Base-by-base conservation (phyloP, 129 eudicot species). In the Saussurea involucrata region DNA sequence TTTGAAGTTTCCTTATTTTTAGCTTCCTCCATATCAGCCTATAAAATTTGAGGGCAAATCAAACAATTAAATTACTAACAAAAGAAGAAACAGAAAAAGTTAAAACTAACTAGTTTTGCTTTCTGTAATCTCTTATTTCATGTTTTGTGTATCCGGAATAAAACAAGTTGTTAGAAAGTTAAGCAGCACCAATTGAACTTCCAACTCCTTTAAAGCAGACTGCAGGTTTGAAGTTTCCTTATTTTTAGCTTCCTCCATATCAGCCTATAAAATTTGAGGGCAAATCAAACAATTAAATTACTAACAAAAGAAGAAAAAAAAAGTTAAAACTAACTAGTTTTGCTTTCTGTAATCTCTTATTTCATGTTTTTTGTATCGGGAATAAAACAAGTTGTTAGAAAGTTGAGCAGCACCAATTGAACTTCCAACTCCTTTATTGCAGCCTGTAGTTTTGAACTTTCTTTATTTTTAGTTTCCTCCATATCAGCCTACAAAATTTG, bases 401-500 rank as follows among this genome's bases (percentile, higher is more conserved):
- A 66, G 53, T 31, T 66, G 66, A 46, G 73, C 33, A 66, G 73
- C 80, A 76, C 80, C 81, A 76, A 67, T 67, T 76, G 85, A 71
- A 69, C 72, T 68, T 74, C 76, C 87, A 87, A 76, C 75, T 88
- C 87, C 58, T 83, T 80, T 58, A 90, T 63, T 63, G 91, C 82
- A 72, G 86, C 68, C 76, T 86, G 89, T 66, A 91, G 63, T 63
- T 65, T 75, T 63, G 89, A 66, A 21, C 13, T 89, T 66, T 89
- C 95, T 61, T 82, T 87, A 42, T 44, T 73, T 74, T 85, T 87
- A 21, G 89, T 89, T 80, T 89, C 89, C 37, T 89, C 89, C 44
- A 84, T 20, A 20, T 86, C 91, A 55, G 79, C 85, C 96, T 90
- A 72, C 24, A 69, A 9, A 72, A 6, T 9, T 29, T 29, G 22